These are phyloP conservation scores for Rosa persica DNA, from an alignment of 306 rosid species.

Conservation along the genomic window DNA sequence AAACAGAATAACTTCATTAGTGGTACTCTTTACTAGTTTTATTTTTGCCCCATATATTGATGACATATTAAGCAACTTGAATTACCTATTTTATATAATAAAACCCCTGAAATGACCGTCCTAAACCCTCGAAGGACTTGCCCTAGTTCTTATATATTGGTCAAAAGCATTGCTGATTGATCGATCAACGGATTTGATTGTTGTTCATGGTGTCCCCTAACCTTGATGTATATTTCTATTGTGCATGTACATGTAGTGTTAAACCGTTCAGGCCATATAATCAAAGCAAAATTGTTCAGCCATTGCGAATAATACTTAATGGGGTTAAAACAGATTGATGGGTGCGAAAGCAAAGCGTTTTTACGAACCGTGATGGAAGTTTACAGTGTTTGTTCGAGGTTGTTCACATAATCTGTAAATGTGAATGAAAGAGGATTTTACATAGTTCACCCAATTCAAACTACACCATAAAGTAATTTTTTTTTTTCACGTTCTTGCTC, in stretches of 20 bases:
- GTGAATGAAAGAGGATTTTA: not conserved
- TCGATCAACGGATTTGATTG: no score
- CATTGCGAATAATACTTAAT: not conserved
- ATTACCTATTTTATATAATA: not conserved
- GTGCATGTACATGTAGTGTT: not conserved
- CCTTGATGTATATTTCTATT: no score
- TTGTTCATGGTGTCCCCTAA: not conserved
- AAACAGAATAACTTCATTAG: not conserved
- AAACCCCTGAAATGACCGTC: not conserved
- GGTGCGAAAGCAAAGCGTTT: not conserved
- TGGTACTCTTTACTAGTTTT: not conserved
- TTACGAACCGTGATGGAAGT: not conserved
- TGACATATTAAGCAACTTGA: not conserved
- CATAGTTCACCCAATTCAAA: not conserved
- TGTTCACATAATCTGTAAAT: not conserved
- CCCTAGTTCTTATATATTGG: no score
- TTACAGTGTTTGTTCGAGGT: not conserved
- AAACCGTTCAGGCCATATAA: not conserved
- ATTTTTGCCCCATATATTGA: not conserved
- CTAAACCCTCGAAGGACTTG: not conserved
- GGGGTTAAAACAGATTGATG: no score
- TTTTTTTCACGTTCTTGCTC: not conserved
- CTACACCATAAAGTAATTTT: not conserved
- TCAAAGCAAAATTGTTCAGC: not conserved
- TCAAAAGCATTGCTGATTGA: no score